phyloP scores from a whole-genome alignment of 2,329 filamentous ascomycete species.

The Capronia americana region DNA sequence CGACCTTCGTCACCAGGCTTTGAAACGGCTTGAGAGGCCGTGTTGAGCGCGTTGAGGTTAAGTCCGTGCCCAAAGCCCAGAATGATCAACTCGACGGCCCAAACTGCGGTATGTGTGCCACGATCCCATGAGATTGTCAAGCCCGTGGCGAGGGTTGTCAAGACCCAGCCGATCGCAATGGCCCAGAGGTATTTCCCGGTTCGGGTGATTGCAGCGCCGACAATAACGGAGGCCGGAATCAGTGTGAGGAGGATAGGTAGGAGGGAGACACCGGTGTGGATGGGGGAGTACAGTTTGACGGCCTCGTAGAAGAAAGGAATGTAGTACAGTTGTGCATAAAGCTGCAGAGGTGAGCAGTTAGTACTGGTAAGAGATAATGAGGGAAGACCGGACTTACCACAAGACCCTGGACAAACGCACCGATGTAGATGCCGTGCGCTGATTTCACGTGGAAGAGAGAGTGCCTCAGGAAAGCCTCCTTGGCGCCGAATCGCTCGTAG shows the following conservation, averaged over 20 bases:
- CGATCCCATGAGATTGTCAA: conserved; percentile 47
- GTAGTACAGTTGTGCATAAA: conserved; percentile 53
- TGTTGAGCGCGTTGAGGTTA: conserved; percentile 50
- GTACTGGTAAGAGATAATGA: background rate
- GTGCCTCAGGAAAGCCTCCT: conserved; percentile 47
- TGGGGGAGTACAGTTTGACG: conserved; percentile 45
- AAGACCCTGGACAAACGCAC: conserved; percentile 52
- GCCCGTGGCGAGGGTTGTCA: conserved; percentile 47
- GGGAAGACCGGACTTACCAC: conserved; percentile 45
- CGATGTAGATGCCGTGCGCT: conserved; percentile 49
- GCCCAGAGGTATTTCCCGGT: conserved; percentile 50
- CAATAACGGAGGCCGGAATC: conserved; percentile 43
- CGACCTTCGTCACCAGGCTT: conserved; percentile 43
- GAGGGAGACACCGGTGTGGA: conserved; percentile 48
- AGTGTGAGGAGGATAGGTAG: conserved; percentile 45
- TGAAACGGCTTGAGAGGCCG: conserved; percentile 49
- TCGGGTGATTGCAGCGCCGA: conserved; percentile 45
- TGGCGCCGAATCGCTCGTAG: conserved; percentile 47
- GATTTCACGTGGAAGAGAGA: conserved; percentile 48
- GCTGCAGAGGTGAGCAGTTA: conserved; percentile 39
- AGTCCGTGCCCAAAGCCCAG: conserved; percentile 53
- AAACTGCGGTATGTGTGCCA: conserved; percentile 45
- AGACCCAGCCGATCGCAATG: conserved; percentile 51
- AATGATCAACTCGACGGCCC: conserved; percentile 48
- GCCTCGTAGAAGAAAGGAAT: conserved; percentile 51